Percentiles rank a stretch among this genome's conserved stretches.
These are phyloP conservation scores for Vitis rotundifolia DNA, from an alignment of 164 flowering plant genomes.

Conservation along the genomic window DNA sequence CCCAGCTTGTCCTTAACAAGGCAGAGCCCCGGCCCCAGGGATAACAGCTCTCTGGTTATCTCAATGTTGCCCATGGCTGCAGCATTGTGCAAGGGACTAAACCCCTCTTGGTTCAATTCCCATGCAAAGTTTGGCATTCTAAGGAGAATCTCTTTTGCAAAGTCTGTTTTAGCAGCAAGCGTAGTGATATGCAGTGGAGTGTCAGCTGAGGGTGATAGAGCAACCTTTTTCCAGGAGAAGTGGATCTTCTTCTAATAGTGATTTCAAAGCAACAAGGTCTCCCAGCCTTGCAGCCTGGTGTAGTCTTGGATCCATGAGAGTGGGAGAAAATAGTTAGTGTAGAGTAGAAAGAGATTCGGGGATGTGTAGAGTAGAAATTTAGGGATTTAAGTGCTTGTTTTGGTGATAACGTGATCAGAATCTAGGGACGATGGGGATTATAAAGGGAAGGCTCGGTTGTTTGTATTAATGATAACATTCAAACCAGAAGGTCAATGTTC, in stretches of 20 bases:
- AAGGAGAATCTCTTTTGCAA: background rate
- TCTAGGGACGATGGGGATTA: too few relatives aligned
- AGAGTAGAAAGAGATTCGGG: too few relatives aligned
- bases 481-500: too few relatives aligned
- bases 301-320: background rate
- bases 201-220: background rate
- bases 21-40: background rate
- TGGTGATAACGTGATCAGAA: too few relatives aligned
- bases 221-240: background rate
- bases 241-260: background rate
- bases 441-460: too few relatives aligned
- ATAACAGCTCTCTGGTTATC: background rate
- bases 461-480: too few relatives aligned
- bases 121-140: background rate
- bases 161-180: background rate
- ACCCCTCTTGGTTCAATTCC: conserved; percentile 1
- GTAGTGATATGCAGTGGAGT: background rate
- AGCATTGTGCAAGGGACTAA: background rate
- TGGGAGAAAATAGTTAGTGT: background rate
- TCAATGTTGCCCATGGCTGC: background rate
- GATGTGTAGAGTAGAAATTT: too few relatives aligned
- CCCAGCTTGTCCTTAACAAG: background rate
- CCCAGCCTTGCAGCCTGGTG: background rate
- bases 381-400: too few relatives aligned
- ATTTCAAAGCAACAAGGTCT: background rate